Percentiles rank a stretch among this genome's conserved stretches.
These are phyloP conservation scores for Phytophthora colocasiae DNA, from an alignment of 352 stramenopile species.

Conservation along the genomic window DNA sequence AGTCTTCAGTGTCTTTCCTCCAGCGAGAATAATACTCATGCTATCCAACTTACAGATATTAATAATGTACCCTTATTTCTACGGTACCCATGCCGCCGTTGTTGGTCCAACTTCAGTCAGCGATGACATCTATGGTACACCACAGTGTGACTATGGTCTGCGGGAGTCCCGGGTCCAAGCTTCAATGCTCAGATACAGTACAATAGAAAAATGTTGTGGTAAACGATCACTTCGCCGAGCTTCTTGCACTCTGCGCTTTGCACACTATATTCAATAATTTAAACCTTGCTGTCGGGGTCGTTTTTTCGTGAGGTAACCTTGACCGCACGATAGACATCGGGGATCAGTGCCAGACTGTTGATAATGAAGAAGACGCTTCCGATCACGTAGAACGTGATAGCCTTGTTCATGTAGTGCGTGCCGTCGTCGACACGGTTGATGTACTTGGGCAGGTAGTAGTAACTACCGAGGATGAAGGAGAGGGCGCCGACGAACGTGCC, in stretches of 20 bases:
- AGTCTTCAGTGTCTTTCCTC: too few species aligned
- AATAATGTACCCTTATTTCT: too few species aligned
- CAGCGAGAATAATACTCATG: too few species aligned
- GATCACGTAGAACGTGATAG: constrained; percentile 77
- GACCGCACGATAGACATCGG: constrained; percentile 56
- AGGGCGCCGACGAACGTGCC: constrained; percentile 72
- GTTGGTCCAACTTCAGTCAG: constrained; percentile 1
- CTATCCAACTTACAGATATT: too few species aligned
- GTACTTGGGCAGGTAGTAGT: constrained; percentile 83
- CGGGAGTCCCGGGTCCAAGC: too few species aligned
- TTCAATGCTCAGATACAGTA: too few species aligned
- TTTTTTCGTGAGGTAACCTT: constrained; percentile 31
- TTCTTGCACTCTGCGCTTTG: constrained; percentile 22
- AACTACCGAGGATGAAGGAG: constrained; percentile 82
- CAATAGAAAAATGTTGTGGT: too few species aligned
- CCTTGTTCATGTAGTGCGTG: constrained; percentile 77
- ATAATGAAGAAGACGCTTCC: constrained; percentile 85
- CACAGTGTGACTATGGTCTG: too few species aligned
- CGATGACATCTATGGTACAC: constrained; percentile 7
- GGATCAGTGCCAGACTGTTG: constrained; percentile 65
- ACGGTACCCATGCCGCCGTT: neutral
- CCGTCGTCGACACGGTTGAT: constrained; percentile 66
- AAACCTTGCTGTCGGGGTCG: constrained; percentile 33
- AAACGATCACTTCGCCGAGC: constrained; percentile 1
- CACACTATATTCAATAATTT: constrained; percentile 33